phyloP scores from a whole-genome alignment of 2,329 filamentous ascomycete species.

The Truncatella angustata region DNA sequence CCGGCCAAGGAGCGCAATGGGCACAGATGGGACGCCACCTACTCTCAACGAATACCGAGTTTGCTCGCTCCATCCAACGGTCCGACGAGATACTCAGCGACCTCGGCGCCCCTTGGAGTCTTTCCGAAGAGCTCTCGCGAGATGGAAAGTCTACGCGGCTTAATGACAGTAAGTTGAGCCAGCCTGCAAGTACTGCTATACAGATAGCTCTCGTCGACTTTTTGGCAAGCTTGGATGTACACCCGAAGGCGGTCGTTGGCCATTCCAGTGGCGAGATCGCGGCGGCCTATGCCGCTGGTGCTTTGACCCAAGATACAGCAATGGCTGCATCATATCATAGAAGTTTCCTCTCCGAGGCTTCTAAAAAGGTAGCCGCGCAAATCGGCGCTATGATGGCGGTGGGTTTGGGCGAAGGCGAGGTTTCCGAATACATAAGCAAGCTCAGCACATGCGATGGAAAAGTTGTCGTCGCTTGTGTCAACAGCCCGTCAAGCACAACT shows the following conservation, averaged over 20 bases:
- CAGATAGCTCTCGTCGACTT: slow-evolving; percentile 30
- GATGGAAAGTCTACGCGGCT: slow-evolving; percentile 24
- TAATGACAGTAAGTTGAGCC: slow-evolving; percentile 28
- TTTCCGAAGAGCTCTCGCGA: slow-evolving; percentile 32
- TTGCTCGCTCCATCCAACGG: slow-evolving; percentile 21
- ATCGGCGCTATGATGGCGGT: slow-evolving; percentile 38
- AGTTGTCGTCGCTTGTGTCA: slow-evolving; percentile 16
- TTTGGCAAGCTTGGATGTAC: slow-evolving; percentile 21
- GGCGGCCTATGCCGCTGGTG: slow-evolving; percentile 28
- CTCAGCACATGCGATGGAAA: neutral
- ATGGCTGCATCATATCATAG: slow-evolving; percentile 34
- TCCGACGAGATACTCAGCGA: slow-evolving; percentile 26
- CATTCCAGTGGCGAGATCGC: slow-evolving; percentile 36
- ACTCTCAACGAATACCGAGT: slow-evolving; percentile 28
- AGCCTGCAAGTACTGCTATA: slow-evolving; percentile 28
- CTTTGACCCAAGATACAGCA: slow-evolving; percentile 26
- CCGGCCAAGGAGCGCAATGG: slow-evolving; percentile 36
- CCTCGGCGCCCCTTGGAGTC: slow-evolving; percentile 21
- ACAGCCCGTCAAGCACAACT: slow-evolving; percentile 21
- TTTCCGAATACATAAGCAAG: neutral
- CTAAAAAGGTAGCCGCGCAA: neutral
- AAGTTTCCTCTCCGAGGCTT: slow-evolving; percentile 18
- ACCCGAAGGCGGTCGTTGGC: slow-evolving; percentile 24
- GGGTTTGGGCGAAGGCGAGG: neutral
- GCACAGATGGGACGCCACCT: slow-evolving; percentile 36